Evolutionary conservation across 2,329 filamentous ascomycete genomes (phyloP).

Genomic region (Albophoma yamanashiensis): DNA sequence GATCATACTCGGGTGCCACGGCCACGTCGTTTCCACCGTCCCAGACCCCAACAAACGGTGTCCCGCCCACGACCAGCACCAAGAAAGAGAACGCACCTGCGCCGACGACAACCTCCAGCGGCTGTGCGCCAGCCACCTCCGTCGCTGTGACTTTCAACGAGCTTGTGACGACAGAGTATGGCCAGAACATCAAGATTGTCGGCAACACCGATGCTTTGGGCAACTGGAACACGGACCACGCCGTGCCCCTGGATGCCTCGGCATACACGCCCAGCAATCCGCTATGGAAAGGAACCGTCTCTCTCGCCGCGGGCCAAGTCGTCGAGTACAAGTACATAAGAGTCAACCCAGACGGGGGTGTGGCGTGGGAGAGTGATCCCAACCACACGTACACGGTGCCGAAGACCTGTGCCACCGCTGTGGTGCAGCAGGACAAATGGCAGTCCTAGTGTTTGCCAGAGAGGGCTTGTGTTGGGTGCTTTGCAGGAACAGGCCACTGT

Average conservation of each 20-base stretch:
- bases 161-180: slow-evolving; percentile 43
- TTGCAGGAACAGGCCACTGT: neutral
- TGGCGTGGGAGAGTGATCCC: slow-evolving; percentile 55
- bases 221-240: slow-evolving; percentile 45
- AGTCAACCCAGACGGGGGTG: slow-evolving; percentile 38
- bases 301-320: slow-evolving; percentile 40
- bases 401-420: slow-evolving; percentile 16
- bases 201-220: slow-evolving; percentile 51
- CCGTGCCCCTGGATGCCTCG: slow-evolving; percentile 44
- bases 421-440: slow-evolving; percentile 18
- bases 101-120: slow-evolving; percentile 13
- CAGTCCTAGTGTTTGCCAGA: slow-evolving; percentile 7
- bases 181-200: slow-evolving; percentile 55
- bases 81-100: slow-evolving; percentile 5
- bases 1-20: slow-evolving; percentile 40
- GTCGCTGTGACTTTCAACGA: slow-evolving; percentile 55
- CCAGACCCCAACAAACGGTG: slow-evolving; percentile 31
- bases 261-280: slow-evolving; percentile 49
- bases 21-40: slow-evolving; percentile 36
- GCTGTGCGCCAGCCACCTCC: slow-evolving; percentile 27
- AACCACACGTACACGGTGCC: slow-evolving; percentile 29
- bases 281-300: slow-evolving; percentile 49
- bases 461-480: neutral
- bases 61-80: slow-evolving; percentile 8
- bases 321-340: slow-evolving; percentile 63